Evolutionary conservation across 139 green algal species (phyloP), one percentile per base, ranked within the genome.

Genomic region (Chlamydomonas asymmetrica): DNA sequence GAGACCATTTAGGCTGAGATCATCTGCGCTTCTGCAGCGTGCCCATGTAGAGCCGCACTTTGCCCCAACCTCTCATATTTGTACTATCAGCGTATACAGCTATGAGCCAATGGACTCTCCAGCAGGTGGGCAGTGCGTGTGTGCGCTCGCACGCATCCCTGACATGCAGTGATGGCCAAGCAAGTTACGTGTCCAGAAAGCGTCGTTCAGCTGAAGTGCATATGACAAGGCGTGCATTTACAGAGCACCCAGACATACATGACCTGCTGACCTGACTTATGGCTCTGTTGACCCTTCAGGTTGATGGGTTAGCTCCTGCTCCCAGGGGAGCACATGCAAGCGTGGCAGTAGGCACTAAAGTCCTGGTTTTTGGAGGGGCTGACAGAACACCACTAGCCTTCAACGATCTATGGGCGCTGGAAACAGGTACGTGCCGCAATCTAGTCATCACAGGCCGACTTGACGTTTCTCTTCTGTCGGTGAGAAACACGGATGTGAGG

Each of bases 341-440:
- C 52, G 80, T 80, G 4, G 65, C 74, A 2, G 71, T 84, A 1
- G 77, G 81, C 7, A 82, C 43, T 2, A 82, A 78, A 39, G 40
- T 92, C 1, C 25, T 92, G 1, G 43, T 87, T 3, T 92, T 87
- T 74, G 88, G 85, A 23, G 88, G 88, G 32, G 85, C 88, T 5
- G 80, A 91, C 65, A 74, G 88, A 0, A 59, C 65, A 0, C 74
- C 88, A 0, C 37, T 69, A 0, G 74, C 83, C 9, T 90, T 80
- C 57, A 74, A 67, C 48, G 88, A 92, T 57, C 38, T 88, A 0
- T 92, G 88, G 88, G 71, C 88, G 16, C 63, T 92, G 22, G 81
- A 92, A 35, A 90, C 79, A 85, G 82, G 82, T 87, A 54, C n/a
- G n/a, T n/a, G n/a, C 25, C n/a, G 18, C 9, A 64, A 32, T 64